phyloP scores from a whole-genome alignment of 2,329 filamentous ascomycete genomes.

The Chaetomium olivaceum region DNA sequence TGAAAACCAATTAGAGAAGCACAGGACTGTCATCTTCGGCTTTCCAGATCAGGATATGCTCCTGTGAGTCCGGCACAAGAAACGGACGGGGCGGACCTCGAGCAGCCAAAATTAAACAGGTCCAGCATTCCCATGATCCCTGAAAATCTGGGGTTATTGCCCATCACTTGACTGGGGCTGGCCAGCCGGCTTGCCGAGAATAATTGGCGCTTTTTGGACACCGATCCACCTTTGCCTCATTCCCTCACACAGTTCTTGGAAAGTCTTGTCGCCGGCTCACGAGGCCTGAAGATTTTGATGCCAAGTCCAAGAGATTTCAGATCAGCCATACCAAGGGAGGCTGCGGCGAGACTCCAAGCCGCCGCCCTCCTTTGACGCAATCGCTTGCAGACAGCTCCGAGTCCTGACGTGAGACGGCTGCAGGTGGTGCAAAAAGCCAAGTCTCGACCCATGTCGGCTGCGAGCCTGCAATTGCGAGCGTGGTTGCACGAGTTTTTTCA shows the following conservation, averaged over 20 bases:
- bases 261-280: constrained; percentile 1
- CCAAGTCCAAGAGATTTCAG: constrained; percentile 10
- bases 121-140: constrained; percentile 24
- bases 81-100: background rate
- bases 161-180: constrained; percentile 2
- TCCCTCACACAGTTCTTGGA: background rate
- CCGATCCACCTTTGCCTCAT: background rate
- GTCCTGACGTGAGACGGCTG: constrained; percentile 27
- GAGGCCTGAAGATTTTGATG: constrained; percentile 15
- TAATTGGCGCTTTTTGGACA: background rate
- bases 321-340: background rate
- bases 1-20: background rate
- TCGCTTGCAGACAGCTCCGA: background rate
- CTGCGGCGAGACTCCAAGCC: background rate
- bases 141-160: constrained; percentile 31
- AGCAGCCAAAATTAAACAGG: background rate
- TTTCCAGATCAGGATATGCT: background rate
- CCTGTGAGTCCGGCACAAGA: background rate
- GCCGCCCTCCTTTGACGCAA: background rate
- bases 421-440: constrained; percentile 27
- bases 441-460: background rate
- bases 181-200: background rate
- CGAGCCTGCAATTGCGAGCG: background rate
- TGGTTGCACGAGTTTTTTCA: constrained; percentile 14
- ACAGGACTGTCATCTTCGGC: background rate